Conservation (phyloP, 2,329 filamentous ascomycete species). For the Alternaria atra region DNA sequence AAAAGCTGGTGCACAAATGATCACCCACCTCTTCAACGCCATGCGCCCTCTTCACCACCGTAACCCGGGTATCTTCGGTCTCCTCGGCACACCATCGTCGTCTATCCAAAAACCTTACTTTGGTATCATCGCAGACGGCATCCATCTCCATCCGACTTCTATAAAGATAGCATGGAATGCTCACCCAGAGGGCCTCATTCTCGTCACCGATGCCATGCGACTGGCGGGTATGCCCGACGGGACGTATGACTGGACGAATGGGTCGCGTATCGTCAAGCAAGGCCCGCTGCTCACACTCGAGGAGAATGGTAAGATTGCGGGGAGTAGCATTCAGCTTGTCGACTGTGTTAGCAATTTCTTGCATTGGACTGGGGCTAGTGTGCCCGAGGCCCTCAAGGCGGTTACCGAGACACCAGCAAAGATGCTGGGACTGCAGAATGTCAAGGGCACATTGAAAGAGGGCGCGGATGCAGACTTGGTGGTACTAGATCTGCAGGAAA, state of each 20-base stretch:
- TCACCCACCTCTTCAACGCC: conserved; percentile 93
- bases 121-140: conserved; percentile 89
- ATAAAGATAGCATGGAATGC: conserved; percentile 90
- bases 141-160: conserved; percentile 86
- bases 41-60: conserved; percentile 92
- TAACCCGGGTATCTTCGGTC: conserved; percentile 88
- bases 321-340: conserved; percentile 74
- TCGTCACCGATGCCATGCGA: conserved; percentile 94
- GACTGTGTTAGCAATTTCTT: conserved; percentile 86
- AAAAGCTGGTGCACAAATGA: conserved; percentile 81
- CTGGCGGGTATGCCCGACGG: conserved; percentile 85
- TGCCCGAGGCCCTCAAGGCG: conserved; percentile 74
- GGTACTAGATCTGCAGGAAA: conserved; percentile 67
- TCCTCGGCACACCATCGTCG: conserved; percentile 67
- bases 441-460: conserved; percentile 68
- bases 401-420: conserved; percentile 80
- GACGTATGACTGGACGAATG: conserved; percentile 85
- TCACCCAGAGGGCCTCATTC: conserved; percentile 82
- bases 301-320: conserved; percentile 68
- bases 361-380: conserved; percentile 73
- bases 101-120: conserved; percentile 72
- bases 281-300: conserved; percentile 78
- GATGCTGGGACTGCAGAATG: conserved; percentile 73
- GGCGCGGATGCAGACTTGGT: conserved; percentile 67
- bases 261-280: conserved; percentile 71